These are phyloP conservation scores for Colletotrichum sp. DNA, from an alignment of 2,329 filamentous ascomycete genomes.

Conservation along the genomic window DNA sequence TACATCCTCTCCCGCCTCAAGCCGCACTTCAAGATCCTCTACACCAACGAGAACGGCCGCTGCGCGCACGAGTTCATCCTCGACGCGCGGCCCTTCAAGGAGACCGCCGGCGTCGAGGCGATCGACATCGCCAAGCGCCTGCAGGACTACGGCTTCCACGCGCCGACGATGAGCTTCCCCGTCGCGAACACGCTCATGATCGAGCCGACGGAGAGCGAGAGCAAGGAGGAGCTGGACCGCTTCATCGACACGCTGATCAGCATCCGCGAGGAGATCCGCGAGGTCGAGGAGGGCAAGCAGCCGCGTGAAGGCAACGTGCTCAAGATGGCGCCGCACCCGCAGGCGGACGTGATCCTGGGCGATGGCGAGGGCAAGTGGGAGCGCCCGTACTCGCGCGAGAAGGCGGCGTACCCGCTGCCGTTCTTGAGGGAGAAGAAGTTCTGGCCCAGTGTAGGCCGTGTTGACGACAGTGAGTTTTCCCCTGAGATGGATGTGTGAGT, in stretches of 20 bases:
- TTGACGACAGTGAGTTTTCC: slow-evolving; percentile 79
- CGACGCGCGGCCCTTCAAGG: slow-evolving; percentile 84
- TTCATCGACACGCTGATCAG: slow-evolving; percentile 90
- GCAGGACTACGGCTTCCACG: slow-evolving; percentile 97
- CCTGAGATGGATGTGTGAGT: neutral
- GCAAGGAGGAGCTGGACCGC: slow-evolving; percentile 88
- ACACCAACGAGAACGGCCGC: slow-evolving; percentile 85
- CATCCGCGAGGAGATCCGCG: slow-evolving; percentile 84
- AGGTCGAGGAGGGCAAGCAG: slow-evolving; percentile 79
- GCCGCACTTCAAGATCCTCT: slow-evolving; percentile 88
- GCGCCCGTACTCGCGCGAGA: slow-evolving; percentile 79
- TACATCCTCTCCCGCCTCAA: slow-evolving; percentile 90
- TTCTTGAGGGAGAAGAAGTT: slow-evolving; percentile 96
- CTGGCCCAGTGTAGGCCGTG: slow-evolving; percentile 86
- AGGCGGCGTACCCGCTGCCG: slow-evolving; percentile 84
- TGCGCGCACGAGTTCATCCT: slow-evolving; percentile 98
- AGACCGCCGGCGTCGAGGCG: slow-evolving; percentile 82
- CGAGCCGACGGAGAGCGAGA: slow-evolving; percentile 94
- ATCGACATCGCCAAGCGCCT: slow-evolving; percentile 96
- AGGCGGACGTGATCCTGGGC: slow-evolving; percentile 76
- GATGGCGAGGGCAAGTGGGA: slow-evolving; percentile 70
- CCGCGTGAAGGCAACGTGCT: slow-evolving; percentile 82
- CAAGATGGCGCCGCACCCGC: slow-evolving; percentile 87
- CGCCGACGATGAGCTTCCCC: slow-evolving; percentile 96
- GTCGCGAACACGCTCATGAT: slow-evolving; percentile 97